Conservation (phyloP, 2,329 filamentous ascomycete genomes). For the Colletotrichum brevisporum region DNA sequence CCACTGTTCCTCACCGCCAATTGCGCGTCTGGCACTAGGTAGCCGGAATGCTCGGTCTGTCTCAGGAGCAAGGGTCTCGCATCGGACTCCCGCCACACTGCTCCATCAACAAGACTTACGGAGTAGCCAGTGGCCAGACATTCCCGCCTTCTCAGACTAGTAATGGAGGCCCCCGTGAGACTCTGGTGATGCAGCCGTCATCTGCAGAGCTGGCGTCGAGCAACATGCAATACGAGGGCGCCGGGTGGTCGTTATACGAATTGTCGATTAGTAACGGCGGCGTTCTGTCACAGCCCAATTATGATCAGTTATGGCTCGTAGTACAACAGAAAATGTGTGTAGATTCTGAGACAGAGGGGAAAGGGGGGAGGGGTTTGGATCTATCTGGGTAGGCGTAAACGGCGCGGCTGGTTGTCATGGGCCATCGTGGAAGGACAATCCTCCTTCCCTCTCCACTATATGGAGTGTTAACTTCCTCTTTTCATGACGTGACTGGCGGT, state of each 20-base stretch:
- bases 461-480: background rate
- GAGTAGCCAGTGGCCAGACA: background rate
- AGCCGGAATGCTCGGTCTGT: conserved; percentile 25
- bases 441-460: conserved; percentile 10
- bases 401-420: conserved; percentile 19
- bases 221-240: conserved; percentile 1
- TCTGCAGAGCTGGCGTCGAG: conserved; percentile 8
- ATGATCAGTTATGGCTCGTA: conserved; percentile 57
- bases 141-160: background rate
- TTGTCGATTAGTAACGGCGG: conserved; percentile 47
- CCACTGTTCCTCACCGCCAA: conserved; percentile 32
- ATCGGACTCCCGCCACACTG: too few species aligned
- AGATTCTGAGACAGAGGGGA: conserved; percentile 30
- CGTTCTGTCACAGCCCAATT: conserved; percentile 58
- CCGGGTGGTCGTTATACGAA: conserved; percentile 7
- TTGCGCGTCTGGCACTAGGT: conserved; percentile 21
- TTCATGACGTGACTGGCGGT: too few species aligned
- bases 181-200: conserved; percentile 1
- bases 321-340: conserved; percentile 44
- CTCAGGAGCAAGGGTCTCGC: too few species aligned
- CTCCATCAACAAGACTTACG: background rate
- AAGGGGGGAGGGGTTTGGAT: conserved; percentile 24
- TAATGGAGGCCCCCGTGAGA: too few species aligned
- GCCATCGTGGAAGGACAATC: conserved; percentile 18
- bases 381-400: conserved; percentile 39